Evolutionary conservation across 306 rosid species (phyloP).

Genomic region (Malus sieversii): DNA sequence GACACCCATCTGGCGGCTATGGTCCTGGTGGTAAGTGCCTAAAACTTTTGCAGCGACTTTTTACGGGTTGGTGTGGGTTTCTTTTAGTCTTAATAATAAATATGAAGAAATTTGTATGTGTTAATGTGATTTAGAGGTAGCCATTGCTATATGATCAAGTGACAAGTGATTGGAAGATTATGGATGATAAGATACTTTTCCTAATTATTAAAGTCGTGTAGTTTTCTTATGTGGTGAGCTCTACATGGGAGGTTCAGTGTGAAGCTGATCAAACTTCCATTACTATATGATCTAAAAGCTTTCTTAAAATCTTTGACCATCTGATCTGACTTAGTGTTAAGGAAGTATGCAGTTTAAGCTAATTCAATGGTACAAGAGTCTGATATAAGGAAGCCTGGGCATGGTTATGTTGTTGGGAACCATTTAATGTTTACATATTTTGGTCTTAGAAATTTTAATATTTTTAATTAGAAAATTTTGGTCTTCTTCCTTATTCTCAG

Average conservation of each 20-base stretch:
- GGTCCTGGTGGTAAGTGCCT: conserved; percentile 44
- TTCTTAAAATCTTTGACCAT: background rate
- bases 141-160: background rate
- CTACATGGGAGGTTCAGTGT: background rate
- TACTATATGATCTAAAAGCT: background rate
- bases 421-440: background rate
- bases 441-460: background rate
- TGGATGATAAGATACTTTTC: background rate
- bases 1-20: conserved; percentile 62
- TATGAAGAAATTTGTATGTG: background rate
- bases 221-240: background rate
- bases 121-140: background rate
- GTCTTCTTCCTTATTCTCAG: conserved; percentile 6
- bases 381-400: background rate
- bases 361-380: background rate
- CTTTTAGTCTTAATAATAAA: background rate
- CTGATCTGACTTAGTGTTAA: background rate
- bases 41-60: background rate
- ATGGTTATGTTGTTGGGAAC: background rate
- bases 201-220: background rate
- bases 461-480: background rate
- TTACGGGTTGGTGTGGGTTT: background rate
- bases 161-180: background rate
- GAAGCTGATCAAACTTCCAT: background rate
- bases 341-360: background rate